Evolutionary conservation across 108 stramenopile species (phyloP).

Genomic region (Nitzschia inconspicua): DNA sequence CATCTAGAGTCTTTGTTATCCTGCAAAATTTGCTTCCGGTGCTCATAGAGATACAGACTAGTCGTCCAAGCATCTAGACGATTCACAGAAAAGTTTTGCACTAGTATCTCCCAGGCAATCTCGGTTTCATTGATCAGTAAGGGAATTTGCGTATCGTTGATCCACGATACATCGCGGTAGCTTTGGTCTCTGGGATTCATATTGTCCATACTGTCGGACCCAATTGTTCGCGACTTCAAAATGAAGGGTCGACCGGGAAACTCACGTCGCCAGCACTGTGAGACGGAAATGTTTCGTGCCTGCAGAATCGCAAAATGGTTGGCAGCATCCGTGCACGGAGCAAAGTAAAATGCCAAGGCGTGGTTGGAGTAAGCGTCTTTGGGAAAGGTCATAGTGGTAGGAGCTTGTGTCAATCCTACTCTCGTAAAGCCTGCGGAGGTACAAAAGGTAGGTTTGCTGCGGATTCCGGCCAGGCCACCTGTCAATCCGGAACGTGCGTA

Average conservation of each 20-base stretch:
- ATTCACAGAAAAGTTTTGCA: not conserved
- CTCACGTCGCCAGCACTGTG: constrained; percentile 6
- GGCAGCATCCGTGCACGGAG: not conserved
- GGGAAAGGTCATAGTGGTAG: not conserved
- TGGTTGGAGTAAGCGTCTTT: constrained; percentile 11
- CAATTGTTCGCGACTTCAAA: constrained; percentile 8
- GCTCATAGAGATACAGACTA: not conserved
- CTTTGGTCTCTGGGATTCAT: not conserved
- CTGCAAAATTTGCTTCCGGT: not conserved
- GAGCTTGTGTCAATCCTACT: not conserved
- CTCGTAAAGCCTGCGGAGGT: constrained; percentile 11
- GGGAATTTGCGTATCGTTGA: constrained; percentile 2
- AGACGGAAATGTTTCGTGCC: not conserved
- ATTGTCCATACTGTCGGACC: constrained; percentile 5
- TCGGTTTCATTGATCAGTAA: not conserved
- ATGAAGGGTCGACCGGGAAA: not conserved
- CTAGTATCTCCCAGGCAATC: not conserved
- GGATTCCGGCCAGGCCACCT: not conserved
- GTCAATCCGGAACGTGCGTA: not conserved
- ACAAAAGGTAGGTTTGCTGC: constrained; percentile 5
- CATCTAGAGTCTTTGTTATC: constrained; percentile 2
- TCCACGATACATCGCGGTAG: constrained; percentile 8
- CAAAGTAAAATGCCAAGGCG: constrained; percentile 13
- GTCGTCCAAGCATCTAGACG: not conserved
- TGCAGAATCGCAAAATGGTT: not conserved